phyloP scores from a whole-genome alignment of 306 rosid genomes.

The Comarum palustre region DNA sequence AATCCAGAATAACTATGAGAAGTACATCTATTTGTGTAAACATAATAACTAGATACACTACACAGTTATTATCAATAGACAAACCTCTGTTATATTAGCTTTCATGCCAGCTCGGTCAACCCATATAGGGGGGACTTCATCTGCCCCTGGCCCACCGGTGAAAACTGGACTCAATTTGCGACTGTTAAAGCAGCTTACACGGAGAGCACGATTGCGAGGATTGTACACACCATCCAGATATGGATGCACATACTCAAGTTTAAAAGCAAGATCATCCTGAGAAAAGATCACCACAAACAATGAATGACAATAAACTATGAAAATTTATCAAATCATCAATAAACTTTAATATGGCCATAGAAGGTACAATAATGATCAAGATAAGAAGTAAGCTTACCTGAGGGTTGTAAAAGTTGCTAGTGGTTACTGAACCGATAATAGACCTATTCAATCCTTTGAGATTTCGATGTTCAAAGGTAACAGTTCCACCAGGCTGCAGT shows the following conservation, averaged over 20 bases:
- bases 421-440: slow-evolving; percentile 72
- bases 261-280: slow-evolving; percentile 95
- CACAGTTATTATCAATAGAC: slow-evolving; percentile 4
- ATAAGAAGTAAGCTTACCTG: slow-evolving; percentile 49
- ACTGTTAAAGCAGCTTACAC: slow-evolving; percentile 93
- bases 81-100: slow-evolving; percentile 89
- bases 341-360: neutral
- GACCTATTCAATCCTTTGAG: slow-evolving; percentile 85
- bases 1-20: slow-evolving; percentile 1
- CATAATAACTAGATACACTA: neutral
- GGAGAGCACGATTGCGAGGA: slow-evolving; percentile 73
- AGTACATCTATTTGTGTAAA: neutral
- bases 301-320: slow-evolving; percentile 16
- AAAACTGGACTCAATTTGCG: slow-evolving; percentile 95
- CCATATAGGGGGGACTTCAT: slow-evolving; percentile 97
- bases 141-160: slow-evolving; percentile 96
- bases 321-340: slow-evolving; percentile 8
- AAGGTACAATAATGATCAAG: neutral
- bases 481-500: slow-evolving; percentile 92
- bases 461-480: slow-evolving; percentile 86
- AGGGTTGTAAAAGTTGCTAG: slow-evolving; percentile 85
- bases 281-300: slow-evolving; percentile 20
- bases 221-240: slow-evolving; percentile 80
- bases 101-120: slow-evolving; percentile 90
- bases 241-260: slow-evolving; percentile 91